These are phyloP conservation scores for Viola pubescens DNA, from an alignment of 441 rosid genomes.

Conservation along the genomic window DNA sequence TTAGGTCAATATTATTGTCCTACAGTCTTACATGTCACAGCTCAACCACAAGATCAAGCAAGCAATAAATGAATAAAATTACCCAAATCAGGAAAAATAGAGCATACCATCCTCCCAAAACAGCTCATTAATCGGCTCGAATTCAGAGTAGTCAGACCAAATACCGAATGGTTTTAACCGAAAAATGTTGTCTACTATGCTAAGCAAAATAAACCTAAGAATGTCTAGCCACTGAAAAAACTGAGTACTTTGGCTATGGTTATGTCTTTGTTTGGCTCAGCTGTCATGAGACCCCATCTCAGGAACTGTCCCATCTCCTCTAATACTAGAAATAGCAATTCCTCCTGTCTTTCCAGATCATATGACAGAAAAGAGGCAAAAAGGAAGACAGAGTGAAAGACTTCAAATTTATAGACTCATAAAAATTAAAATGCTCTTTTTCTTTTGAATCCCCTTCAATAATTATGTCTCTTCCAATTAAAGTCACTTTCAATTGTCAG, in stretches of 20 bases:
- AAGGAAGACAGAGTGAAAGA: constrained; percentile 23
- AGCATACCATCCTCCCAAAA: constrained; percentile 14
- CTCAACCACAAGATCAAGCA: constrained; percentile 13
- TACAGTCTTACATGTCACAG: constrained; percentile 6
- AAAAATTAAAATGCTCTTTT: constrained; percentile 19
- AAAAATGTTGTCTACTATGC: too few relatives aligned
- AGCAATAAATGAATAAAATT: constrained; percentile 3
- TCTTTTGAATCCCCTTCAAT: constrained; percentile 40
- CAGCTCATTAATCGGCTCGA: constrained; percentile 10
- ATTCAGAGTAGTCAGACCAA: too few relatives aligned
- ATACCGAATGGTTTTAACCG: too few relatives aligned
- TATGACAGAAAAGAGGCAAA: constrained; percentile 34
- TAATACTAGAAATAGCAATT: constrained; percentile 19
- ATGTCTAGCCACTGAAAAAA: constrained; percentile 21
- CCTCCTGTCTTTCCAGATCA: constrained; percentile 41
- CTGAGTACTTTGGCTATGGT: constrained; percentile 18
- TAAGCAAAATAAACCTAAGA: constrained; percentile 17
- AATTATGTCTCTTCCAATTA: constrained; percentile 35
- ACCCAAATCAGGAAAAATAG: constrained; percentile 12
- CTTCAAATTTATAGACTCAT: too few relatives aligned
- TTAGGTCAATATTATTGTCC: background rate
- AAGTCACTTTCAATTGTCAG: constrained; percentile 33
- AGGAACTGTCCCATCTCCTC: constrained; percentile 27
- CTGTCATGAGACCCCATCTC: constrained; percentile 47
- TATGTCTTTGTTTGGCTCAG: constrained; percentile 28